Base-by-base conservation (phyloP, 768 basidiomycete genomes). In the Boletus sp. region DNA sequence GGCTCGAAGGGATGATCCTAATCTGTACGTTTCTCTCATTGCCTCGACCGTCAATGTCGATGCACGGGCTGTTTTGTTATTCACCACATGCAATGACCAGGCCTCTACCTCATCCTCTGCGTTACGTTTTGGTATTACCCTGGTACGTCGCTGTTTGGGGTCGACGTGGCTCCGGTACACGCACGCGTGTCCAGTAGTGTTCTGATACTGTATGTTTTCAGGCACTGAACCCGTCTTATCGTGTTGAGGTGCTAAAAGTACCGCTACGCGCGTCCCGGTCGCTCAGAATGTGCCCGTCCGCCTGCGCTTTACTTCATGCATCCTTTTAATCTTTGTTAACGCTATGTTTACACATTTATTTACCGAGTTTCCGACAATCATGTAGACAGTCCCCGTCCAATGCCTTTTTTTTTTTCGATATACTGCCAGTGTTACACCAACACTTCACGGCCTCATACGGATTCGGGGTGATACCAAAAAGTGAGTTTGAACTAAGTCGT, bases 1-100 rank as follows among this genome's bases (percentile, higher is more conserved):
- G 93, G 85, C 77, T 97, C n/a, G 93, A 96, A 70, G 92, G 91
- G 23, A 70, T 84, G 61, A 84, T 91, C 52, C 77, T 92, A n/a
- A 81, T 91, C 53, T 83, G 85, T 81, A 58, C 45, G 75, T 62
- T 27, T 9, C 15, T 35, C 21, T 33, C 21, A 9, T 30, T 5
- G 5, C 11, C 4, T 13, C 15, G 33, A 11, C n/a, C 25, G 3
- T 32, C 23, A 3, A 33, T 10, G 14, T 9, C 19, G 27, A 32
- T 7, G 2, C 30, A n/a, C 4, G 13, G 11, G 14, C n/a, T 42
- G 1, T 13, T 19, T 37, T 41, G 1, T 50, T 53, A 11, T 41
- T 57, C 32, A 55, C 39, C 7, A 17, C 39, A 11, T n/a, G 39
- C 69, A 38, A 29, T 25, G 34, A 35, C 5, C 35, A 80, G 78